Percentiles rank a stretch among this genome's conserved stretches.
These are phyloP conservation scores for Neurospora sp. DNA, from an alignment of 495 filamentous ascomycete species.

Conservation along the genomic window DNA sequence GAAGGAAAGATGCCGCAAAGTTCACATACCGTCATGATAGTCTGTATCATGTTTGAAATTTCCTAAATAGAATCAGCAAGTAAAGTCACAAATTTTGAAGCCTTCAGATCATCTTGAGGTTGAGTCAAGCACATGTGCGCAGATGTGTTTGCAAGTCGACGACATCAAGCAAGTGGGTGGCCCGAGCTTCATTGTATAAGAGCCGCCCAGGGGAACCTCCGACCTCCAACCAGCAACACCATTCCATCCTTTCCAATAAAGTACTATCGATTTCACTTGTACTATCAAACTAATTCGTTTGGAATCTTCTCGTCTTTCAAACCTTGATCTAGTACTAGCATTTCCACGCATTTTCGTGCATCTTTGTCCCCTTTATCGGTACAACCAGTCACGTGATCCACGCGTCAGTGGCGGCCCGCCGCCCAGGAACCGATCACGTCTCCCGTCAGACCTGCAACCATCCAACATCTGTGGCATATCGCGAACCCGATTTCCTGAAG, in stretches of 20 bases:
- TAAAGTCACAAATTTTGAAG: background rate
- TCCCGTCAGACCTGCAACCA: background rate
- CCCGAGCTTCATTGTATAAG: background rate
- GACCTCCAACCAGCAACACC: background rate
- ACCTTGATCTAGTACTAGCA: background rate
- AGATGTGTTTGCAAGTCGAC: background rate
- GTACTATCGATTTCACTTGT: background rate
- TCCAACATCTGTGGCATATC: background rate
- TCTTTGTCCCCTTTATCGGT: background rate
- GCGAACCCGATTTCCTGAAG: background rate
- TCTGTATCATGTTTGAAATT: background rate
- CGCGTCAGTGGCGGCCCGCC: background rate
- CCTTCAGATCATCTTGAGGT: background rate
- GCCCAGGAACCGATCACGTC: background rate
- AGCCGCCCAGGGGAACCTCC: background rate
- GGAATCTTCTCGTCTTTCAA: background rate
- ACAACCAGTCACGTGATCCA: background rate
- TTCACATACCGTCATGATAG: background rate
- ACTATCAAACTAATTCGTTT: background rate
- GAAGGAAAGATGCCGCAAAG: background rate
- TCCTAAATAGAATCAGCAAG: too few species aligned
- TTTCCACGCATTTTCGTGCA: background rate
- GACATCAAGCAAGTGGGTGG: background rate
- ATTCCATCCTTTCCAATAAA: background rate
- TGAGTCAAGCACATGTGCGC: too few species aligned